These are phyloP conservation scores for Colletotrichum zoysiae DNA, from an alignment of 2,329 filamentous ascomycete genomes.

Conservation along the genomic window DNA sequence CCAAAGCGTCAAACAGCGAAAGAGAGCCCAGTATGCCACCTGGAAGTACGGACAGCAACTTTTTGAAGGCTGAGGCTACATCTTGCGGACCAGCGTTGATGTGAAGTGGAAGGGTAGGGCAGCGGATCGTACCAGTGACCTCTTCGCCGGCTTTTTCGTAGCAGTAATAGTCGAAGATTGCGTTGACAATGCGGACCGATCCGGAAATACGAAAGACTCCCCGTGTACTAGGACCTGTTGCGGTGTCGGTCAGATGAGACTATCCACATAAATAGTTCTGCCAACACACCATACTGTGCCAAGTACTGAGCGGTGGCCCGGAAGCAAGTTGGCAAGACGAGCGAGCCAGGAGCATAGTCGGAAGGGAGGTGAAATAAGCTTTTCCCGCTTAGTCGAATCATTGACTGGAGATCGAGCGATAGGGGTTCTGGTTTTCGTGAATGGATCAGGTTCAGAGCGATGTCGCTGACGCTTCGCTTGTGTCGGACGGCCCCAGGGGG, in stretches of 20 bases:
- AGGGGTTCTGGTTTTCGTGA: slow-evolving; percentile 59
- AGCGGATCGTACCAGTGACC: slow-evolving; percentile 69
- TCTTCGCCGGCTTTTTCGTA: slow-evolving; percentile 59
- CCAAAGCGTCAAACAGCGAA: slow-evolving; percentile 70
- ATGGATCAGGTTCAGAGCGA: slow-evolving; percentile 61
- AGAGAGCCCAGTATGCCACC: slow-evolving; percentile 76
- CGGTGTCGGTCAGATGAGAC: slow-evolving; percentile 39
- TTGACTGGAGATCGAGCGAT: slow-evolving; percentile 65
- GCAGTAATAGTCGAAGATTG: slow-evolving; percentile 75
- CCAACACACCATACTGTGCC: slow-evolving; percentile 66
- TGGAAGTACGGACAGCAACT: slow-evolving; percentile 71
- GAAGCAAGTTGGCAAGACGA: slow-evolving; percentile 74
- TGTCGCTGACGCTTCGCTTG: slow-evolving; percentile 68
- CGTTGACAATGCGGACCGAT: slow-evolving; percentile 66
- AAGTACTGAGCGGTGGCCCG: slow-evolving; percentile 75
- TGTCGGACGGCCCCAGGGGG: slow-evolving; percentile 50
- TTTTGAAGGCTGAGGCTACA: slow-evolving; percentile 76
- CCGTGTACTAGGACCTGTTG: slow-evolving; percentile 57
- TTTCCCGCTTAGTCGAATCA: slow-evolving; percentile 73
- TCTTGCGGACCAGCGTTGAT: slow-evolving; percentile 73
- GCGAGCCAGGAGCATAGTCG: slow-evolving; percentile 68
- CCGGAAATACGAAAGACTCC: slow-evolving; percentile 75
- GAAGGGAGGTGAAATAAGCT: slow-evolving; percentile 71
- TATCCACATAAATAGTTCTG: no score
- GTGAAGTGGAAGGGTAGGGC: slow-evolving; percentile 70